Evolutionary conservation across 2,329 filamentous ascomycete genomes (phyloP), one percentile per base, ranked within the genome.

Genomic region (Stenocarpella maydis): DNA sequence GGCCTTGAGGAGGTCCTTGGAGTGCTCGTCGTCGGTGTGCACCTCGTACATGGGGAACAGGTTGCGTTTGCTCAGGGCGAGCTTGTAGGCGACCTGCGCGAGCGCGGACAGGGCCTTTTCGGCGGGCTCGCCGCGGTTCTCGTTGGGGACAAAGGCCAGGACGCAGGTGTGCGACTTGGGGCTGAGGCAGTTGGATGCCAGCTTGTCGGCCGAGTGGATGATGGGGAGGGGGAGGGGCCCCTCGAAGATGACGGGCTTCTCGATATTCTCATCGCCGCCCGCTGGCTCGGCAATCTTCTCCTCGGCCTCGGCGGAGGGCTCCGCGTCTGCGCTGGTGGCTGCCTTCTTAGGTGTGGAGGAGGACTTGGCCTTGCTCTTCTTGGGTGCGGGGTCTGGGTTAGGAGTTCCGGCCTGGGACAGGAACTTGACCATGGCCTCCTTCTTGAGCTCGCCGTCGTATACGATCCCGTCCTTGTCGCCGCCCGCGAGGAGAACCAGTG

Each of bases 11-110:
- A 95, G 79, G 6, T 80, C 78, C 1, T 82, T 79, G 0, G 87
- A 86, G 9, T 85, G 85, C n/a, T 84, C 79, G 73, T 91, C 91
- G 45, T 85, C 82, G 50, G 83, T 83, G 15, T 93, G 87, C 0
- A 98, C 84, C 61, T 90, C 89, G 78, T 91, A 95, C 80, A 97
- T 92, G 28, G 95, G 94, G 83, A 98, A 97, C 1, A 95, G 82
- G 68, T 90, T 89, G 39, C 88, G 87, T 66, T 90, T 85, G 60
- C 86, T 85, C 72, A 89, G 84, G 41, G 87, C 82, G 76, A 97
- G 89, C 81, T 95, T 97, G 79, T 91, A 88, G 65, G 91, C 88
- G 67, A 98, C 86, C 67, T 94, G 88, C 2, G 91, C 88, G 4
- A 98, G 85, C 31, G 87, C 88, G 24, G 82, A 78, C 3, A 95